Percentiles rank a stretch among this genome's conserved stretches.
phyloP scores from a whole-genome alignment of 1,139 yeast species.

The Candida tunisiensis region DNA sequence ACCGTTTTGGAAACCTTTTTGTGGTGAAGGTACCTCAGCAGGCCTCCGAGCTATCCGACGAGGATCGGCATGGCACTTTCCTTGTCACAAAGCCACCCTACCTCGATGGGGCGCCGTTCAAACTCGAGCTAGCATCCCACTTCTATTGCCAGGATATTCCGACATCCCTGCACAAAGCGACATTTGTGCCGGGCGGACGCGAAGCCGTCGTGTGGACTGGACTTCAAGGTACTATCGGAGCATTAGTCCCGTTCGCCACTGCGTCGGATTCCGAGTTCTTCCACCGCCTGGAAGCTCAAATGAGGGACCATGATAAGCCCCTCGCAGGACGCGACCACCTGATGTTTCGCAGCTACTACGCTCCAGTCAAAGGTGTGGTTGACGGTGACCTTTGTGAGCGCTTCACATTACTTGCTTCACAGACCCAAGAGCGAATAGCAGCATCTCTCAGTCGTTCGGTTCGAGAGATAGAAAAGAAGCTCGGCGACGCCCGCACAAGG shows the following conservation, averaged over 20 bases:
- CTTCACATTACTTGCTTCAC: constrained; percentile 24
- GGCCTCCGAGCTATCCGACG: constrained; percentile 21
- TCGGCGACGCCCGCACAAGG: constrained; percentile 40
- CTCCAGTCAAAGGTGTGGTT: constrained; percentile 56
- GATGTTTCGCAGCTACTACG: constrained; percentile 59
- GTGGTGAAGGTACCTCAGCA: constrained; percentile 37
- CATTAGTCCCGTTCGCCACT: constrained; percentile 49
- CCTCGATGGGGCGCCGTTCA: constrained; percentile 36
- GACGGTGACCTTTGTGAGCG: constrained; percentile 81
- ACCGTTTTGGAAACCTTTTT: constrained; percentile 70
- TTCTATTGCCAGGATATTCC: constrained; percentile 58
- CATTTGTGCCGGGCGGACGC: constrained; percentile 40
- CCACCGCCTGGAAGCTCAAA: constrained; percentile 31
- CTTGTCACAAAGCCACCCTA: constrained; percentile 4
- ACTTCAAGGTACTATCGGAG: constrained; percentile 66
- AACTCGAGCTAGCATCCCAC: constrained; percentile 40
- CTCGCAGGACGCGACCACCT: constrained; percentile 51
- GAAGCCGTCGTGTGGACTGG: constrained; percentile 61
- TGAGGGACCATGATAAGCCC: constrained; percentile 27
- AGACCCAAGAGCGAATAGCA: constrained; percentile 32
- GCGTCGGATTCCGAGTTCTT: constrained; percentile 48
- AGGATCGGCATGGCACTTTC: constrained; percentile 21
- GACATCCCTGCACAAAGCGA: constrained; percentile 38
- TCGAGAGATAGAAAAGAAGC: constrained; percentile 41
- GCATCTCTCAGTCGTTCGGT: constrained; percentile 37